These are phyloP conservation scores for Yueomyces sp. DNA, from an alignment of 805 yeast species.

Conservation along the genomic window DNA sequence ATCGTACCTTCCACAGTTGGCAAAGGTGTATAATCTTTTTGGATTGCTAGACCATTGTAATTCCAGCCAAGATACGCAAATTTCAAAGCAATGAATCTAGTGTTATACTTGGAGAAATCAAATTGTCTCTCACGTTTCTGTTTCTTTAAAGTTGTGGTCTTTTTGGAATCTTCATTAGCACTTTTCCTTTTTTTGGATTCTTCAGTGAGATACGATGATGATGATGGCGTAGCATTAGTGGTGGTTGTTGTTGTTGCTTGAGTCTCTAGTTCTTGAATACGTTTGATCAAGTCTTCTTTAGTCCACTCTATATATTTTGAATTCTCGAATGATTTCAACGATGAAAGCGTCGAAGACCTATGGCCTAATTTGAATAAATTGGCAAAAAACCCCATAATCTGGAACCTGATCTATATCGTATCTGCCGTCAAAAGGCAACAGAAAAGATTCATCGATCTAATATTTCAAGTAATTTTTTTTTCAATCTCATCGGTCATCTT, in stretches of 20 bases:
- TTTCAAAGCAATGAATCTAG: constrained; percentile 61
- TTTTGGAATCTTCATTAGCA: background rate
- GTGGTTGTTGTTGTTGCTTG: constrained; percentile 1
- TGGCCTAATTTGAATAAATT: background rate
- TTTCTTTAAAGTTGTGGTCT: constrained; percentile 5
- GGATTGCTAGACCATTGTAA: constrained; percentile 81
- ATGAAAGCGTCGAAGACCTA: background rate
- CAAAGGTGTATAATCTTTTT: constrained; percentile 57
- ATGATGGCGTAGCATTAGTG: background rate
- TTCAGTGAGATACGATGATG: background rate
- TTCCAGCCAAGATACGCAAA: constrained; percentile 93
- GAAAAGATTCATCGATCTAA: too few relatives aligned
- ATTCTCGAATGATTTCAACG: constrained; percentile 1
- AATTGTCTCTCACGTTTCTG: constrained; percentile 32
- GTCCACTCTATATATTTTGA: constrained; percentile 47
- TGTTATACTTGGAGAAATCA: constrained; percentile 50
- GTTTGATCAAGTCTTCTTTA: constrained; percentile 46
- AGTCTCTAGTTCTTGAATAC: constrained; percentile 43
- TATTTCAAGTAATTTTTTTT: too few relatives aligned
- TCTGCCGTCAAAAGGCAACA: too few relatives aligned
- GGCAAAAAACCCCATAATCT: background rate
- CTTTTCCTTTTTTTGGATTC: background rate
- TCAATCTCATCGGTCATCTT: too few relatives aligned
- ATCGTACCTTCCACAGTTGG: constrained; percentile 81
- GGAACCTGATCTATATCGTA: background rate